Percentiles rank a stretch among this genome's conserved stretches.
These are phyloP conservation scores for Trichoderma aggressivum DNA, from an alignment of 2,329 filamentous ascomycete species.

Conservation along the genomic window DNA sequence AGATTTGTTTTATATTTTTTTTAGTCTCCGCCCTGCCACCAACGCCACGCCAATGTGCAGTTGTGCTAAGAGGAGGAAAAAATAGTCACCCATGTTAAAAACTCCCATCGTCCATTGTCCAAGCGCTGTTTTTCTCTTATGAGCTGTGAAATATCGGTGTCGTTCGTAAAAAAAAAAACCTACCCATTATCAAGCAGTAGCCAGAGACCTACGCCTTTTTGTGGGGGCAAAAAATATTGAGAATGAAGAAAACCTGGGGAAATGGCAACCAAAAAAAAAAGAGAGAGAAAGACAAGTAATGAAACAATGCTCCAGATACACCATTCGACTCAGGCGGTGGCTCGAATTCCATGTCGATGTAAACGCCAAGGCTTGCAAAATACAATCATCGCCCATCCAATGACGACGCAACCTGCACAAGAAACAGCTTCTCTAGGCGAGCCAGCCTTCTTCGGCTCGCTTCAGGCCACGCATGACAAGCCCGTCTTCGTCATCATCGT, in stretches of 20 bases:
- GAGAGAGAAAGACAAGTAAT: background rate
- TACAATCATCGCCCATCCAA: constrained; percentile 3
- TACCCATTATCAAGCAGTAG: constrained; percentile 3
- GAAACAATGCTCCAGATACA: background rate
- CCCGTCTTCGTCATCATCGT: constrained; percentile 56
- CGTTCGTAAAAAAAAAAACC: background rate
- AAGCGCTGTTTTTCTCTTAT: background rate
- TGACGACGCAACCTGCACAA: background rate
- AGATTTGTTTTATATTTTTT: background rate
- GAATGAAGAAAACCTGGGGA: background rate
- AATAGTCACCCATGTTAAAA: background rate
- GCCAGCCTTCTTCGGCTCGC: constrained; percentile 58
- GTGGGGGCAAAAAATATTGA: background rate
- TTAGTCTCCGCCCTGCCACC: constrained; percentile 10
- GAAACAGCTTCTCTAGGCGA: constrained; percentile 42
- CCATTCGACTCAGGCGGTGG: constrained; percentile 2
- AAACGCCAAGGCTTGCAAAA: constrained; percentile 14
- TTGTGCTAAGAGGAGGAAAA: constrained; percentile 9
- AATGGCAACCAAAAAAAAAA: background rate
- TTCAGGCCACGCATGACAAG: constrained; percentile 56
- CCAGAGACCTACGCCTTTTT: background rate
- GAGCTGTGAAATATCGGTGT: background rate
- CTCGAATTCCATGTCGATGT: background rate
- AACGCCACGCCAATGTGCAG: constrained; percentile 18
- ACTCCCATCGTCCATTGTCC: background rate